Percentiles rank a stretch among this genome's conserved stretches.
phyloP scores from a whole-genome alignment of 208 protist genomes.

The Plasmodiophora brassicae region DNA sequence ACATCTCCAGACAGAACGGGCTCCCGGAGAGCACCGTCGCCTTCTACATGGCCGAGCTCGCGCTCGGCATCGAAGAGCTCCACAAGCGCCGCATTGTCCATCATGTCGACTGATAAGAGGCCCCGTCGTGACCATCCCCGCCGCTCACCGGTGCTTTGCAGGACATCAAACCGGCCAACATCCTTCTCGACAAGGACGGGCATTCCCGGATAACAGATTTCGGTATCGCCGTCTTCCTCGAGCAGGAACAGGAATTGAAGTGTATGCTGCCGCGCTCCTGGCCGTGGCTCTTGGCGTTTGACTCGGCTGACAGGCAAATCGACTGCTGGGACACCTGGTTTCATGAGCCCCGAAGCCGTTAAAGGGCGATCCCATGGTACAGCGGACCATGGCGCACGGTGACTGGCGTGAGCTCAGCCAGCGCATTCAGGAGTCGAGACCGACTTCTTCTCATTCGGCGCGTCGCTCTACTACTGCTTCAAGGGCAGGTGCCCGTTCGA shows the following conservation, averaged over 20 bases:
- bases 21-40: no score
- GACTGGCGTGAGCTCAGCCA: no score
- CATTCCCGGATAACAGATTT: background rate
- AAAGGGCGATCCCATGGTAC: background rate
- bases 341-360: background rate
- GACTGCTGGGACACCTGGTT: constrained; percentile 1
- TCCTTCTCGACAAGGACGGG: background rate
- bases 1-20: no score
- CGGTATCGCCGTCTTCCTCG: background rate
- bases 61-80: no score
- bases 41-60: no score
- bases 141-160: background rate
- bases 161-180: background rate
- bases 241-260: background rate
- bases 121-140: background rate
- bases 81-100: background rate
- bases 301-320: background rate
- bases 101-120: background rate
- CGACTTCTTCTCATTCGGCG: constrained; percentile 24
- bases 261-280: background rate
- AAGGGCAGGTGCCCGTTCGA: background rate
- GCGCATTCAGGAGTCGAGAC: no score
- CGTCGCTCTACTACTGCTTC: background rate
- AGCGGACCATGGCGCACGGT: no score
- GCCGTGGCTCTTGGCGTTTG: background rate